phyloP scores from a whole-genome alignment of 768 basidiomycete species.

The Naganishia vaughanmartiniae region DNA sequence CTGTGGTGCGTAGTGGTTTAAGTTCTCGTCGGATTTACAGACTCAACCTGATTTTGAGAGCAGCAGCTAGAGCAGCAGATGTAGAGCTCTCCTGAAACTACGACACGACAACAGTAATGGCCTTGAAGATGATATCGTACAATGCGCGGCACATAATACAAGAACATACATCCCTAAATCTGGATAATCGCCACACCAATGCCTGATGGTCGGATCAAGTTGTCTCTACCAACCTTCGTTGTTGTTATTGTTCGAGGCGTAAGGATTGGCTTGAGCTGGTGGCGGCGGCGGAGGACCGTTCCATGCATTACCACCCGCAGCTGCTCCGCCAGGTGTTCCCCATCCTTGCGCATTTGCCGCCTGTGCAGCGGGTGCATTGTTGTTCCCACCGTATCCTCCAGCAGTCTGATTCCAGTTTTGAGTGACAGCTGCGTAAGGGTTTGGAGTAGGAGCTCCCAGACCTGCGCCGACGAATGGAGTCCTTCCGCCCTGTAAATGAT shows the following conservation, averaged over 20 bases:
- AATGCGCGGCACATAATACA: slow-evolving; percentile 1
- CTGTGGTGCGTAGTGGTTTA: too few species aligned
- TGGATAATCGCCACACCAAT: background rate
- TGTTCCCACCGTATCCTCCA: background rate
- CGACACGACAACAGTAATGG: too few species aligned
- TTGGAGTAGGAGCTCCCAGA: slow-evolving; percentile 6
- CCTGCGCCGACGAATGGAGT: slow-evolving; percentile 24
- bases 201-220: background rate
- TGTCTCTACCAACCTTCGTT: background rate
- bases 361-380: background rate
- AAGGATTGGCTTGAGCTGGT: background rate
- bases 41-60: too few species aligned
- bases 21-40: too few species aligned
- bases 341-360: background rate
- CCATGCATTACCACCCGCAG: background rate
- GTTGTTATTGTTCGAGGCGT: background rate
- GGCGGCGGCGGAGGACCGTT: background rate
- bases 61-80: too few species aligned
- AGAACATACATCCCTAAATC: background rate
- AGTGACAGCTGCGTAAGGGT: slow-evolving; percentile 9
- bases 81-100: too few species aligned
- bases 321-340: background rate
- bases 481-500: slow-evolving; percentile 16
- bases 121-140: background rate
- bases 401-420: slow-evolving; percentile 10